phyloP scores from a whole-genome alignment of 2,329 filamentous ascomycete genomes.

The Beauveria sp. region DNA sequence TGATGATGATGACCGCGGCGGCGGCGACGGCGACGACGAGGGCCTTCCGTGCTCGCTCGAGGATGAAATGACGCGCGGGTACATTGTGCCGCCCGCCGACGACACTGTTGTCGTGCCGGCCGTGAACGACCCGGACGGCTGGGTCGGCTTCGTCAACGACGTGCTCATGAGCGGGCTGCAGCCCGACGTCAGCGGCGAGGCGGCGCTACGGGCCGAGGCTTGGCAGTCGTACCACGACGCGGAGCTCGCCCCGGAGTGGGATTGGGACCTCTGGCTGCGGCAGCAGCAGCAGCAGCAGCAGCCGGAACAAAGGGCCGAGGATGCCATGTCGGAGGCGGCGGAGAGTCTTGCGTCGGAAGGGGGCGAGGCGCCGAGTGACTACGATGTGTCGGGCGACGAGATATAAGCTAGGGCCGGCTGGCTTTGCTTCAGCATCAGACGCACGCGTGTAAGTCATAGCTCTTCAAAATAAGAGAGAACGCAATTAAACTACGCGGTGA shows the following conservation, averaged over 20 bases:
- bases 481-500: no score
- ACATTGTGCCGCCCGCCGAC: slow-evolving; percentile 18
- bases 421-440: not conserved
- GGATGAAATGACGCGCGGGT: slow-evolving; percentile 27
- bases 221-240: slow-evolving; percentile 16
- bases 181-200: slow-evolving; percentile 18
- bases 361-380: no score
- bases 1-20: not conserved
- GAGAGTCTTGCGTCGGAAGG: no score
- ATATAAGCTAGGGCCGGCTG: no score
- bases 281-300: slow-evolving; percentile 12
- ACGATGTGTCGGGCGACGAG: no score
- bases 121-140: slow-evolving; percentile 17
- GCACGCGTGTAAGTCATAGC: no score
- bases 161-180: slow-evolving; percentile 18
- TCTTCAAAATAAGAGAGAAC: no score
- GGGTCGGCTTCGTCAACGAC: slow-evolving; percentile 21
- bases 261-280: slow-evolving; percentile 18
- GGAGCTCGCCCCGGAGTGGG: slow-evolving; percentile 14
- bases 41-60: slow-evolving; percentile 17
- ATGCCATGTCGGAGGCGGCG: no score
- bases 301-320: not conserved
- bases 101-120: slow-evolving; percentile 13
- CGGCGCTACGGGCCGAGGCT: slow-evolving; percentile 18
- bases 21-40: not conserved